Conservation (phyloP, 2,329 filamentous ascomycete genomes). For the Penicillium sp. region DNA sequence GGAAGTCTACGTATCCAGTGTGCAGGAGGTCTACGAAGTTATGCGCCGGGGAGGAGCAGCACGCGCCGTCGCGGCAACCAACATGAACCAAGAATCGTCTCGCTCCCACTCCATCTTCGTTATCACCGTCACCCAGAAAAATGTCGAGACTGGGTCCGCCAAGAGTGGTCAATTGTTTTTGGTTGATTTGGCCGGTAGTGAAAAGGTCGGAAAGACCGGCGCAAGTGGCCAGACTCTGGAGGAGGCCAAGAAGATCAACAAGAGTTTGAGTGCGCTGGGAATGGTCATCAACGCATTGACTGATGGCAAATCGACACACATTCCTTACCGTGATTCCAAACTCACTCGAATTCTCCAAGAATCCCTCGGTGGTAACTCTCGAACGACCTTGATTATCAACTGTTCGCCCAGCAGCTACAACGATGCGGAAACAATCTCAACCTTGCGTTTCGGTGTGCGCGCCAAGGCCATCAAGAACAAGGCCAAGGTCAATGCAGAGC, state of each 20-base stretch:
- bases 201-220: constrained; percentile 98
- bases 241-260: constrained; percentile 99
- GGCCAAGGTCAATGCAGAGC: constrained; percentile 98
- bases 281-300: constrained; percentile 99
- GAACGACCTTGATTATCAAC: constrained; percentile 98
- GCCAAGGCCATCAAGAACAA: constrained; percentile 99
- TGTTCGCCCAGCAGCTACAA: constrained; percentile 99
- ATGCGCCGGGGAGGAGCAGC: constrained; percentile 90
- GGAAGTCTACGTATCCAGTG: constrained; percentile 93
- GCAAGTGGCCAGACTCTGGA: constrained; percentile 95
- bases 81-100: constrained; percentile 99
- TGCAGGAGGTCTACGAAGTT: constrained; percentile 94
- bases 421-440: constrained; percentile 89
- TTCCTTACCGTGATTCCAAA: constrained; percentile 97
- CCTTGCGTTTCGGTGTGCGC: constrained; percentile 88
- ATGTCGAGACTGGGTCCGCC: constrained; percentile 90
- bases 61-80: constrained; percentile 90
- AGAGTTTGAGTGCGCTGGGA: constrained; percentile 94
- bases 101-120: constrained; percentile 98
- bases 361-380: constrained; percentile 92
- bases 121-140: constrained; percentile 95
- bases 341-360: constrained; percentile 97
- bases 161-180: constrained; percentile 97
- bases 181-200: constrained; percentile 95
- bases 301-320: constrained; percentile 92